Conservation (phyloP, 2,329 filamentous ascomycete species). For the Botrytis elliptica region DNA sequence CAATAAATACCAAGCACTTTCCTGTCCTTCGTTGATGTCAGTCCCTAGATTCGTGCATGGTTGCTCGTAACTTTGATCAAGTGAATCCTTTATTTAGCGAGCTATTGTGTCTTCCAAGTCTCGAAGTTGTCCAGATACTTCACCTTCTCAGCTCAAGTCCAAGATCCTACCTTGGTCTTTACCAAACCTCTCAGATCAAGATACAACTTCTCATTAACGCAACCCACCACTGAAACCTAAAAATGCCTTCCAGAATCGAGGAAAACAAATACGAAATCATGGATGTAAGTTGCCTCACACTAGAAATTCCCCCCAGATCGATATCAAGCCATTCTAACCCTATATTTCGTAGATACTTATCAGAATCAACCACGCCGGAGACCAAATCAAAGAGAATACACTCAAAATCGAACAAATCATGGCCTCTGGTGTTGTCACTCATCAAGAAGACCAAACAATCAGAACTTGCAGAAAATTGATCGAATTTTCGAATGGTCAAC, state of each 20-base stretch:
- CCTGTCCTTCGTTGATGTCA: not conserved
- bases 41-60: not conserved
- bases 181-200: not conserved
- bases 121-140: not conserved
- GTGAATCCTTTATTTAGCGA: not conserved
- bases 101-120: not conserved
- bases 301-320: no score
- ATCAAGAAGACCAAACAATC: not conserved
- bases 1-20: not conserved
- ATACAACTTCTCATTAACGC: not conserved
- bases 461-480: not conserved
- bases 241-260: not conserved
- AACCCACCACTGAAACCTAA: fast-evolving
- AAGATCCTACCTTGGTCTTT: not conserved
- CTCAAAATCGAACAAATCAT: not conserved
- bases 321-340: not conserved
- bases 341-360: not conserved
- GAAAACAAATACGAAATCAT: not conserved
- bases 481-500: not conserved
- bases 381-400: not conserved
- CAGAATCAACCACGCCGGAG: not conserved
- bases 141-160: not conserved
- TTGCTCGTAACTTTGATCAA: not conserved
- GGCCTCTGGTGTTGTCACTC: not conserved
- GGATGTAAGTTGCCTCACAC: not conserved